Evolutionary conservation across 2,329 filamentous ascomycete genomes (phyloP), one percentile per base, ranked within the genome.

Genomic region (Alternaria hordeiaustralica): DNA sequence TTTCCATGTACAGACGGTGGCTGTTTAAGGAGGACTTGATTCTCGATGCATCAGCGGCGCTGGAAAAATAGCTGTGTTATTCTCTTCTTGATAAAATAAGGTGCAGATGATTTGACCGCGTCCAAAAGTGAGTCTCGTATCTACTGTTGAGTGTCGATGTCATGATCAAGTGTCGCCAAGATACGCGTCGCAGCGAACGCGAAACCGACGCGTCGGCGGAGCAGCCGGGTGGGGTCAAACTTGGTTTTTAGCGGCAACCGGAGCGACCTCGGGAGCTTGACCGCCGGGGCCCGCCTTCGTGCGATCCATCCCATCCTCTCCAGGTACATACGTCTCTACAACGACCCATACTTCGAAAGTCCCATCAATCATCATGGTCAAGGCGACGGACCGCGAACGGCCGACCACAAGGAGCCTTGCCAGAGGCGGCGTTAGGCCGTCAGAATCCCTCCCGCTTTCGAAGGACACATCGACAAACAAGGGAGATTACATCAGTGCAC

Each of bases 1-100:
- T 10, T 81, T 81, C 49, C 71, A 70, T 36, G 66, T 66, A 55
- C 65, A 69, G 26, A 51, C 60, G 5, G 61, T 56, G 55, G 23
- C 73, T 53, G 67, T 73, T 50, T 70, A 68, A 71, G 21, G 60
- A 54, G 62, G 43, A 26, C 15, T 26, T 21, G 20, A 11, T 36
- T 25, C 61, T 28, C 61, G 10, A 64, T 65, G 59, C 64, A 67
- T 70, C 55, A 47, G 21, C 45, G 60, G 60, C 60, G 60, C 55
- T 64, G 44, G 51, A 41, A 21, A 11, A 30, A 13, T 55, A 41
- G 28, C 33, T 41, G 51, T 21, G 50, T 23, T 20, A 2, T 20
- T 6, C n/a, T 25, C 23, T 8, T 8, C 23, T 8, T 25, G 2
- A 6, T 28, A 44, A 11, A 55, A 28, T 11, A 30, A 56, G 11